Percentiles rank a stretch among this genome's conserved stretches.
Conservation (phyloP, 2,329 filamentous ascomycete genomes). For the Ophioceras dolichostomum region DNA sequence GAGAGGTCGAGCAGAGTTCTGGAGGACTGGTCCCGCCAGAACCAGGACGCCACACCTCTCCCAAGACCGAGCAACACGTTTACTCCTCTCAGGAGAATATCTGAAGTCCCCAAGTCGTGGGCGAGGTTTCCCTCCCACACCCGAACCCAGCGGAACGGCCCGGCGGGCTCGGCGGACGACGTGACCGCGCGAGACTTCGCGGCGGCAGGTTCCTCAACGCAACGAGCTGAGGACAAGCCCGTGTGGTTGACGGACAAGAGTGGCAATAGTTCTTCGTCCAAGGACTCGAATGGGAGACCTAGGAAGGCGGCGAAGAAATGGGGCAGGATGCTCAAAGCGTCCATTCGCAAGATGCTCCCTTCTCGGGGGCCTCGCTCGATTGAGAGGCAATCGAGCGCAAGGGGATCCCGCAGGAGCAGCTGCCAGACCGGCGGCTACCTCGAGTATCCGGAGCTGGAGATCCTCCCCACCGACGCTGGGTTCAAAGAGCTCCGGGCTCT, state of each 20-base stretch:
- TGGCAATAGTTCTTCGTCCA: not conserved
- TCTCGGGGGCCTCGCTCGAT: slow-evolving; percentile 3
- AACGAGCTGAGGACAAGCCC: slow-evolving; percentile 9
- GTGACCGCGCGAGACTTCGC: slow-evolving; percentile 18
- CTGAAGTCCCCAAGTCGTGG: slow-evolving; percentile 17
- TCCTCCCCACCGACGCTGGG: slow-evolving; percentile 7
- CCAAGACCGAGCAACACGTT: not conserved
- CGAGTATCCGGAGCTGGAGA: slow-evolving; percentile 12
- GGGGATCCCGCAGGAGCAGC: slow-evolving; percentile 4
- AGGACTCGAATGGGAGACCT: not conserved
- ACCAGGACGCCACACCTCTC: slow-evolving; percentile 2
- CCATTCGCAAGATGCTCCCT: slow-evolving; percentile 14
- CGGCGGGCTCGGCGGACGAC: slow-evolving; percentile 11
- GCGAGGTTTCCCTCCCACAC: slow-evolving; percentile 19
- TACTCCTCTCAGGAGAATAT: not conserved
- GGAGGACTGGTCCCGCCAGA: slow-evolving; percentile 1
- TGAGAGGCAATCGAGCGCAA: not conserved
- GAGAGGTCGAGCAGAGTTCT: slow-evolving; percentile 3
- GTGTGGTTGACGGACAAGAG: slow-evolving; percentile 15
- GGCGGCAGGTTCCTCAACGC: too few relatives aligned
- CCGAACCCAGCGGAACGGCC: slow-evolving; percentile 14
- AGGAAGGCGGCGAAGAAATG: not conserved
- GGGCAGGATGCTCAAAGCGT: not conserved
- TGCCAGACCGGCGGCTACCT: slow-evolving; percentile 6
- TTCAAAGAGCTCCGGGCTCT: slow-evolving; percentile 10